Base-by-base conservation (phyloP, 768 basidiomycete genomes). In the Lactarius sanguifluus region DNA sequence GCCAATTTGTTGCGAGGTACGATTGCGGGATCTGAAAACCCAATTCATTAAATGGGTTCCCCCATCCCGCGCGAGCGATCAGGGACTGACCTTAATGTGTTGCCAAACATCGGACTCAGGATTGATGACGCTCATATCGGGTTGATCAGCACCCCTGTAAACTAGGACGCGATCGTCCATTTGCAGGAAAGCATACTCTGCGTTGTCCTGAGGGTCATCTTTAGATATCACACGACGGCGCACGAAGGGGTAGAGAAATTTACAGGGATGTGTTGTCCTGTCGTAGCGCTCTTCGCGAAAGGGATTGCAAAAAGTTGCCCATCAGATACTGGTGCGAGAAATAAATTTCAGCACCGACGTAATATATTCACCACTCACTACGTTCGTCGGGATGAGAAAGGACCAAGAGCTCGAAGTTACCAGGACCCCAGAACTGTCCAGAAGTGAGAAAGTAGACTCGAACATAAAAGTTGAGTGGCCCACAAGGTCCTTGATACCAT, bases 91-190 rank as follows among this genome's bases (percentile, higher is more conserved):
- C 85, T 96, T 96, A 76, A 98, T 90, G 77, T 92, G 91, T 71
- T 98, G 94, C 96, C 96, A 98, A 20, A 98, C 96, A 72, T 98
- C 96, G 4, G 93, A 93, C 75, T 96, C 95, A 18, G 96, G 95
- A 73, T 98, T 98, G 73, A 98, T 97, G 64, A 99, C 89, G 73
- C 94, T 96, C 89, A 97, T 90, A 74, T 98, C 96, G 6, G 96
- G 96, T 75, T 98, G 96, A 75, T 98, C 96, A 34, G 96, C 94
- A 16, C 96, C 96, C 62, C 96, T 85, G 76, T 98, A 99, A 18
- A 98, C 87, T 1, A 97, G 82, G 2, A 92, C 91, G 50, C 94
- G 86, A 72, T 98, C 96, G 72, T 98, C 95, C 86, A 96, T 86
- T 77, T 96, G 94, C 47, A 98, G 81, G 77, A 96, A 96, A 1